phyloP scores from a whole-genome alignment of 495 filamentous ascomycete species.

The Podospora didyma region DNA sequence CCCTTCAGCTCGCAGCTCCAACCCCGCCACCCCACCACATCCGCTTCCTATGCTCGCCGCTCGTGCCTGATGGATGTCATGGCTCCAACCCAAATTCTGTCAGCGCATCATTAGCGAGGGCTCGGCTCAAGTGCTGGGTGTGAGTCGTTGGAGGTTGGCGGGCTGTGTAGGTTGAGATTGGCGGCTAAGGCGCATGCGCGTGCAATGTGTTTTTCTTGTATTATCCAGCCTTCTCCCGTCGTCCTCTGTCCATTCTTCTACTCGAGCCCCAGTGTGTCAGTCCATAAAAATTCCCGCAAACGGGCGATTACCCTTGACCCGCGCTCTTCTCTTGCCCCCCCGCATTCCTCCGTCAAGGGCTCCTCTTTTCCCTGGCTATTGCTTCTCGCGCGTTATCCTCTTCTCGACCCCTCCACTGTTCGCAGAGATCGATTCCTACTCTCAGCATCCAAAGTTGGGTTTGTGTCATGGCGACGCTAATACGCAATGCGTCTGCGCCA shows the following conservation, averaged over 20 bases:
- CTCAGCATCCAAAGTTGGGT: background rate
- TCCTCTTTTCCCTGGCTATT: background rate
- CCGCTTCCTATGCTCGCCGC: slow-evolving; percentile 4
- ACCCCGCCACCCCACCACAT: slow-evolving; percentile 30
- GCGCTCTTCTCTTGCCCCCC: background rate
- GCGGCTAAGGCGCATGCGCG: slow-evolving; percentile 11
- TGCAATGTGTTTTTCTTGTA: slow-evolving; percentile 12
- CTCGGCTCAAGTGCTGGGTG: background rate
- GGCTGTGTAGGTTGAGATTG: slow-evolving; percentile 7
- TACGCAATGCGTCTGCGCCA: slow-evolving; percentile 27
- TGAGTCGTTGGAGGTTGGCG: background rate
- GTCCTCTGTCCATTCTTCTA: background rate
- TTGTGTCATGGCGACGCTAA: slow-evolving; percentile 42
- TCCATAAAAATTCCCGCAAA: slow-evolving; percentile 15
- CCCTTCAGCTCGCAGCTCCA: slow-evolving; percentile 1
- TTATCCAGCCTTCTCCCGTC: slow-evolving; percentile 3
- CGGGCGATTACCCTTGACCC: background rate
- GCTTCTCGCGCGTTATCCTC: background rate
- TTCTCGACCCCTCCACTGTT: background rate
- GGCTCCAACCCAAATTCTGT: slow-evolving; percentile 11
- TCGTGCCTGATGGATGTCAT: slow-evolving; percentile 22
- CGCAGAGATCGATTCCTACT: too few relatives aligned
- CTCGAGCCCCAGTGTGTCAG: background rate
- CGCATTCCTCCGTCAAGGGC: too few relatives aligned
- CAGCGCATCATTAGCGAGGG: slow-evolving; percentile 11